Conservation (phyloP, 805 yeast species). For the Zygoascus flipseniorum region DNA sequence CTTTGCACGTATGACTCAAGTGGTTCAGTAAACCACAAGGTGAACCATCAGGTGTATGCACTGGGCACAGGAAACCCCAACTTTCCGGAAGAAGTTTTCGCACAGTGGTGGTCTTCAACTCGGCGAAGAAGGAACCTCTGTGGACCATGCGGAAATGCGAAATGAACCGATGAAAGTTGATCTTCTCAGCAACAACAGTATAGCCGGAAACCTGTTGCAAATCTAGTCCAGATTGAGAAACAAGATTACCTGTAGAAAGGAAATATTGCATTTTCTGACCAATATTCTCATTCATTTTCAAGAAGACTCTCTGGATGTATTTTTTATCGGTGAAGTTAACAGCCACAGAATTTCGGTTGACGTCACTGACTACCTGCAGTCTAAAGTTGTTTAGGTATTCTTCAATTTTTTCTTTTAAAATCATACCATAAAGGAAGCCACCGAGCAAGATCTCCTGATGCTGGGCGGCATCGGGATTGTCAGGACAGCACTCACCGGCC, state of each 20-base stretch:
- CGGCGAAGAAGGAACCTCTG: slow-evolving; percentile 98
- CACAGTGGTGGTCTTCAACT: slow-evolving; percentile 93
- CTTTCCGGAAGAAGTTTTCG: slow-evolving; percentile 94
- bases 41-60: slow-evolving; percentile 98
- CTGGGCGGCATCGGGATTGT: slow-evolving; percentile 98
- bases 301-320: slow-evolving; percentile 71
- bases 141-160: slow-evolving; percentile 99
- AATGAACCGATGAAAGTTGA: slow-evolving; percentile 91
- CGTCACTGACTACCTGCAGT: slow-evolving; percentile 68
- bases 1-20: slow-evolving; percentile 88
- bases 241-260: slow-evolving; percentile 92
- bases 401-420: slow-evolving; percentile 90
- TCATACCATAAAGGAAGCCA: slow-evolving; percentile 95
- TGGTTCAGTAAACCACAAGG: slow-evolving; percentile 98
- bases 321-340: slow-evolving; percentile 78
- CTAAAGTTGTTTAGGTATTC: slow-evolving; percentile 74
- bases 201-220: slow-evolving; percentile 96
- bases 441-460: slow-evolving; percentile 95
- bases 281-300: slow-evolving; percentile 81
- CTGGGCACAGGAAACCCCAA: slow-evolving; percentile 99
- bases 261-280: slow-evolving; percentile 93
- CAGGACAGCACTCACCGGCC: slow-evolving; percentile 94
- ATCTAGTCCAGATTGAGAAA: slow-evolving; percentile 94
- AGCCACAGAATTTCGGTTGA: slow-evolving; percentile 58
- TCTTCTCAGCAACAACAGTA: slow-evolving; percentile 97